Evolutionary conservation across 2,329 filamentous ascomycete genomes (phyloP).

Genomic region (Coniosporium tulheliwenetii): DNA sequence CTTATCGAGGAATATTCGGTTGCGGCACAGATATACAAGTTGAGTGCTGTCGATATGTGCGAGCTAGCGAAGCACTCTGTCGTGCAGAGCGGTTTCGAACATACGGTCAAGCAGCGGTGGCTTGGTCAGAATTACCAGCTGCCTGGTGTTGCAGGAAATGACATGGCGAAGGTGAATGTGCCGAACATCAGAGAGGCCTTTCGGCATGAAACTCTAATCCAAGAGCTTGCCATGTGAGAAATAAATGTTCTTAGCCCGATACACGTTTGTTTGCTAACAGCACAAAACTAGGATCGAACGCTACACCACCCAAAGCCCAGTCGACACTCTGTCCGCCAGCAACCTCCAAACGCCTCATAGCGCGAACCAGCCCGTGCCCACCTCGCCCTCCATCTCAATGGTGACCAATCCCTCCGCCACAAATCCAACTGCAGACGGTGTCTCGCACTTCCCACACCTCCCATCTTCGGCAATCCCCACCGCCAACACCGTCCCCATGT

Average conservation of each 20-base stretch:
- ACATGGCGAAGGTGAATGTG: slow-evolving; percentile 91
- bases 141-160: slow-evolving; percentile 71
- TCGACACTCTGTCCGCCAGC: slow-evolving; percentile 16
- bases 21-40: slow-evolving; percentile 95
- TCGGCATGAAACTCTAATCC: slow-evolving; percentile 67
- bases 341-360: slow-evolving; percentile 18
- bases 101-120: slow-evolving; percentile 81
- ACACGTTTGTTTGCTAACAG: slow-evolving; percentile 1
- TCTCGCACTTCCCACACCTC: slow-evolving; percentile 11
- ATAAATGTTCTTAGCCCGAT: not conserved
- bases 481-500: slow-evolving; percentile 11
- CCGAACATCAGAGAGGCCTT: slow-evolving; percentile 86
- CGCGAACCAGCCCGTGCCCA: slow-evolving; percentile 14
- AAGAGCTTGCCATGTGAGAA: slow-evolving; percentile 72
- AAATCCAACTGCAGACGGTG: slow-evolving; percentile 11
- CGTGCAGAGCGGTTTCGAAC: slow-evolving; percentile 84
- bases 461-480: slow-evolving; percentile 14
- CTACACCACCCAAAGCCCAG: slow-evolving; percentile 23
- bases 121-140: slow-evolving; percentile 63
- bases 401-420: slow-evolving; percentile 22
- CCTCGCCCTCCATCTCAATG: slow-evolving; percentile 24
- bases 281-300: slow-evolving; percentile 14
- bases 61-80: slow-evolving; percentile 95
- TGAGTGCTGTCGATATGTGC: slow-evolving; percentile 95
- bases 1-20: slow-evolving; percentile 97